Evolutionary conservation across 2,329 filamentous ascomycete species (phyloP).

Genomic region (Claviceps humidiphila): DNA sequence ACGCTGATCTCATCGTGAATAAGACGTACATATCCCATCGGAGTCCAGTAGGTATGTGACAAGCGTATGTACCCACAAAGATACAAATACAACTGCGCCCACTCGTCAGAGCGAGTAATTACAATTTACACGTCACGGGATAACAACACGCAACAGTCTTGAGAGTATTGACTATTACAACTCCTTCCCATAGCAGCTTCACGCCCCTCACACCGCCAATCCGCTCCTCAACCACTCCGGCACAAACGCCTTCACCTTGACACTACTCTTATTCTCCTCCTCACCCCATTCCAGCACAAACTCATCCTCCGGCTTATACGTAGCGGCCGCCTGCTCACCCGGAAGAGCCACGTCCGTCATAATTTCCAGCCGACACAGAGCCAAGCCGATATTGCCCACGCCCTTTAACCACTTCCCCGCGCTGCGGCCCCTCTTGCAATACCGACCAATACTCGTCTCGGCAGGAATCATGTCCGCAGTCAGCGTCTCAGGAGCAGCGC

Average conservation of each 20-base stretch:
- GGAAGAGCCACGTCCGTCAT: constrained; percentile 74
- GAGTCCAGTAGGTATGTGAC: too few relatives aligned
- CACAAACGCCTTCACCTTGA: constrained; percentile 67
- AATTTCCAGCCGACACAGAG: constrained; percentile 72
- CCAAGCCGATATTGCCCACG: constrained; percentile 76
- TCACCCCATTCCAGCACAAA: constrained; percentile 44
- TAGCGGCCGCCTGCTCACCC: constrained; percentile 50
- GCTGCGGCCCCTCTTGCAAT: constrained; percentile 48
- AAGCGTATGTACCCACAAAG: too few relatives aligned
- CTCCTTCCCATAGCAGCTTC: too few relatives aligned
- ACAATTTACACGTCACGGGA: too few relatives aligned
- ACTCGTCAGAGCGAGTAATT: too few relatives aligned
- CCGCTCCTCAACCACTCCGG: constrained; percentile 55
- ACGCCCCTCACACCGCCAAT: constrained; percentile 11
- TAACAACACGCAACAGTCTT: background rate
- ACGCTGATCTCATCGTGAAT: too few relatives aligned
- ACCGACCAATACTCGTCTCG: constrained; percentile 36
- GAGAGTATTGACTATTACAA: background rate
- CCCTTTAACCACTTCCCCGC: constrained; percentile 71
- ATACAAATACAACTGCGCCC: too few relatives aligned
- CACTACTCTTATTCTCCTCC: constrained; percentile 21
- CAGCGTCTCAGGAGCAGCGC: constrained; percentile 13
- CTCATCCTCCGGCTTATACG: constrained; percentile 47
- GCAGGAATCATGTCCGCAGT: constrained; percentile 26
- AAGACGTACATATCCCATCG: too few relatives aligned